A percentile compares a stretch with the other conserved stretches of the same genome.
These are phyloP conservation scores for Nemania sp. DNA, from an alignment of 2,329 filamentous ascomycete species.

Conservation along the genomic window DNA sequence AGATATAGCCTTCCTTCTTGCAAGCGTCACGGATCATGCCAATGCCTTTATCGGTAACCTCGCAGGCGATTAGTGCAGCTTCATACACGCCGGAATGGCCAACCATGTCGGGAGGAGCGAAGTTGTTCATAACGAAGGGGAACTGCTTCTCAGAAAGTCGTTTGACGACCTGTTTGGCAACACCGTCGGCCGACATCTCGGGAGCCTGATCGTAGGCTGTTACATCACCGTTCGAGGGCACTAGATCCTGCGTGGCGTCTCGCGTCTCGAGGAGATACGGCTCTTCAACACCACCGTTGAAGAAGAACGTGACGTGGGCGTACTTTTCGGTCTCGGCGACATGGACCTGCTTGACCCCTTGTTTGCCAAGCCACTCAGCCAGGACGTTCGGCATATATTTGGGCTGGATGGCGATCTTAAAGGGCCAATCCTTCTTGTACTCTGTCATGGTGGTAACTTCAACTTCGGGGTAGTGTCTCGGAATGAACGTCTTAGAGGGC, in stretches of 20 bases:
- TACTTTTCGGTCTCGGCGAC: conserved; percentile 99
- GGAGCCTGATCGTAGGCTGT: conserved; percentile 94
- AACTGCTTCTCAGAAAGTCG: conserved; percentile 82
- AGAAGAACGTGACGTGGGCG: conserved; percentile 99
- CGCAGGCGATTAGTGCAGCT: conserved; percentile 81
- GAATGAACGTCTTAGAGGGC: too few relatives aligned
- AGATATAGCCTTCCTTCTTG: conserved; percentile 88
- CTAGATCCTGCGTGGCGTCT: conserved; percentile 76
- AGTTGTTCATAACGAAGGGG: conserved; percentile 99
- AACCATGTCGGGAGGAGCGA: conserved; percentile 98
- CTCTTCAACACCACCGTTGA: conserved; percentile 98
- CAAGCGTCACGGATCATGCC: conserved; percentile 89
- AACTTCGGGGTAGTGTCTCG: conserved; percentile 91
- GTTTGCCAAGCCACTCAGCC: conserved; percentile 91
- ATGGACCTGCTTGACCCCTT: conserved; percentile 90
- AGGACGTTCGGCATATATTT: conserved; percentile 98
- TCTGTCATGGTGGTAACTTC: conserved; percentile 96
- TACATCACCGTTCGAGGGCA: conserved; percentile 86
- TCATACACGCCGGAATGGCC: conserved; percentile 98
- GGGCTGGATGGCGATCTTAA: conserved; percentile 88
- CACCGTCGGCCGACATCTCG: conserved; percentile 91
- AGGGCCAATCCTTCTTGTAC: conserved; percentile 95
- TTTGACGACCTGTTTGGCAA: conserved; percentile 88
- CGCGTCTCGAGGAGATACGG: conserved; percentile 89
- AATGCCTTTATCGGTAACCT: conserved; percentile 91